A percentile compares a stretch with the other conserved stretches of the same genome.
phyloP scores from a whole-genome alignment of 805 yeast genomes.

The Candida arabinofermentans region DNA sequence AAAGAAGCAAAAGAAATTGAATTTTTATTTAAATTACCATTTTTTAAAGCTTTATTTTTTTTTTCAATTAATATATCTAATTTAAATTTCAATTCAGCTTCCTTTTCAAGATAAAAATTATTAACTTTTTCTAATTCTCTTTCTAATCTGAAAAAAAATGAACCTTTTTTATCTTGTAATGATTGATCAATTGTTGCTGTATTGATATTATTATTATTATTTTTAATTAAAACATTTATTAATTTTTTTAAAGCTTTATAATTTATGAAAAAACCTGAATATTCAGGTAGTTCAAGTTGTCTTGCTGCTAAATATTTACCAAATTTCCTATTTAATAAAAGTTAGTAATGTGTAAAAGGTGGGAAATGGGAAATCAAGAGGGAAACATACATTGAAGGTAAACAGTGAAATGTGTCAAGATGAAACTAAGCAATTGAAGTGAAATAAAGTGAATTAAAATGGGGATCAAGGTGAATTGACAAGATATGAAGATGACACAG shows the following conservation, averaged over 20 bases:
- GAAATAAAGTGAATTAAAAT: no score
- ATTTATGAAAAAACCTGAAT: slow-evolving; percentile 88
- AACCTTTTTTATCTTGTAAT: slow-evolving; percentile 85
- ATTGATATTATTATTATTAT: slow-evolving; percentile 27
- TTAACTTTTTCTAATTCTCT: slow-evolving; percentile 95
- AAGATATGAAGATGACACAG: no score
- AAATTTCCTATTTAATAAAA: slow-evolving; percentile 54
- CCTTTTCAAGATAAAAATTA: slow-evolving; percentile 86
- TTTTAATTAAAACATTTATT: slow-evolving; percentile 65
- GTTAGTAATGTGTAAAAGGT: background rate
- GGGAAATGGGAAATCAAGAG: no score
- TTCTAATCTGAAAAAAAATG: slow-evolving; percentile 84
- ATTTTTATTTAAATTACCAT: slow-evolving; percentile 48
- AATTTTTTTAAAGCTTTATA: slow-evolving; percentile 91
- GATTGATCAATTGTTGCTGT: slow-evolving; percentile 39
- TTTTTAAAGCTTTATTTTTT: slow-evolving; percentile 40
- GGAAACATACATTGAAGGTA: no score
- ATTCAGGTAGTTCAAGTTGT: slow-evolving; percentile 92
- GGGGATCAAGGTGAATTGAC: no score
- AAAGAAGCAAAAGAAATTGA: slow-evolving; percentile 78
- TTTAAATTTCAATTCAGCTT: slow-evolving; percentile 77
- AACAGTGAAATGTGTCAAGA: no score
- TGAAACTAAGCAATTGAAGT: no score
- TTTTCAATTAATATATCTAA: slow-evolving; percentile 73
- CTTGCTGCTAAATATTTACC: slow-evolving; percentile 94